These are phyloP conservation scores for Rhynchospora breviuscula DNA, from an alignment of 176 grass and related monocot genomes.

Conservation along the genomic window DNA sequence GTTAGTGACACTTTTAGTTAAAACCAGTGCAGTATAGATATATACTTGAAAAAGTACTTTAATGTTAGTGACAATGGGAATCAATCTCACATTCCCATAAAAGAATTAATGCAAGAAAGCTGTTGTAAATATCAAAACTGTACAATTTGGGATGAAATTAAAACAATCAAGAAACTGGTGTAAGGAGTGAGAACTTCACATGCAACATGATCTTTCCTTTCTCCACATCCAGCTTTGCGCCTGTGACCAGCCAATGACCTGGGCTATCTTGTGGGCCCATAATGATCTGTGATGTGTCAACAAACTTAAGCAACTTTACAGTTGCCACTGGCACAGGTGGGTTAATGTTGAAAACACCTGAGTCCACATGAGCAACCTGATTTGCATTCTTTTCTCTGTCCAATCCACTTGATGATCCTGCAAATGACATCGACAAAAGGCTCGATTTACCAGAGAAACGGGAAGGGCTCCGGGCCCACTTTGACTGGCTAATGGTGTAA, in stretches of 20 bases:
- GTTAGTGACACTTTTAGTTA: no score
- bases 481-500: slow-evolving; percentile 50
- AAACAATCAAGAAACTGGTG: slow-evolving; percentile 39
- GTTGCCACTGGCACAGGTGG: slow-evolving; percentile 59
- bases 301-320: slow-evolving; percentile 67
- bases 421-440: slow-evolving; percentile 44
- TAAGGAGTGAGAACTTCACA: slow-evolving; percentile 84
- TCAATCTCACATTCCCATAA: neutral
- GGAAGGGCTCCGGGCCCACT: slow-evolving; percentile 37
- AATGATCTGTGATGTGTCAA: slow-evolving; percentile 60
- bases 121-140: slow-evolving; percentile 2
- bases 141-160: neutral
- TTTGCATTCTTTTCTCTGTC: slow-evolving; percentile 27
- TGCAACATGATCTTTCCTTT: slow-evolving; percentile 78
- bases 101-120: neutral
- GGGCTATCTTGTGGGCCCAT: slow-evolving; percentile 71
- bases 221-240: slow-evolving; percentile 64
- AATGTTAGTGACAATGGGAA: neutral
- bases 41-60: neutral
- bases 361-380: slow-evolving; percentile 38
- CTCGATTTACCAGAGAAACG: slow-evolving; percentile 41
- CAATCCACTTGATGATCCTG: neutral
- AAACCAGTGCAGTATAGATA: no score
- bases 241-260: slow-evolving; percentile 85
- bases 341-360: slow-evolving; percentile 47